These are phyloP conservation scores for Panellus pusillus DNA, from an alignment of 768 basidiomycete genomes.

Conservation along the genomic window DNA sequence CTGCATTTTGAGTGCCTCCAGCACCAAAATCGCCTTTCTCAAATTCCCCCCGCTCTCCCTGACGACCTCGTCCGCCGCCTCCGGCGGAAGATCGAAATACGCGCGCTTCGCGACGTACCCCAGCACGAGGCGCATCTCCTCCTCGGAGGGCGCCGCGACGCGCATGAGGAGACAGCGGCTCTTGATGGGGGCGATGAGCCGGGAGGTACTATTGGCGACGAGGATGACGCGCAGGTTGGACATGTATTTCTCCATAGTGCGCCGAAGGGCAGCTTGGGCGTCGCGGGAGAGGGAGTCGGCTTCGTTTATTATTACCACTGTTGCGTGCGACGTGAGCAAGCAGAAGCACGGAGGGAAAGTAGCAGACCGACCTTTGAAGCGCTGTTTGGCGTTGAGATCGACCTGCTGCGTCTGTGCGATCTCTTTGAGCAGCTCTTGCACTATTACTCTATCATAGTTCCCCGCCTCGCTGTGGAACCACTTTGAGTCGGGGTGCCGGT, in stretches of 20 bases:
- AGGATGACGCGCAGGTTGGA: slow-evolving; percentile 95
- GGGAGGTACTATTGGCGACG: slow-evolving; percentile 93
- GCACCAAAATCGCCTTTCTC: slow-evolving; percentile 89
- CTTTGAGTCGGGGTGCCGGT: background rate
- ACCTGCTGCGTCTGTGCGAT: slow-evolving; percentile 99
- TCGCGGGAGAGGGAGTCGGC: slow-evolving; percentile 94
- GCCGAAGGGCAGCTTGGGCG: slow-evolving; percentile 93
- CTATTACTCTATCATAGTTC: slow-evolving; percentile 90
- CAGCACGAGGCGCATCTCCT: slow-evolving; percentile 85
- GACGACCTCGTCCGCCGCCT: slow-evolving; percentile 74
- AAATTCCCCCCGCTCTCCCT: slow-evolving; percentile 86
- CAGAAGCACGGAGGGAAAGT: background rate
- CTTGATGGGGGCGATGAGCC: slow-evolving; percentile 95
- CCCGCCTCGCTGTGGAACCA: slow-evolving; percentile 77
- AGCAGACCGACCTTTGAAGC: slow-evolving; percentile 82
- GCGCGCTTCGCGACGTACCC: slow-evolving; percentile 78
- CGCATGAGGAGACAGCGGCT: slow-evolving; percentile 93
- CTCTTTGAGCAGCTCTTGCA: slow-evolving; percentile 96
- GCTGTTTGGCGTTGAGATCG: slow-evolving; percentile 90
- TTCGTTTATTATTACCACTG: slow-evolving; percentile 98
- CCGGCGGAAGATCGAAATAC: slow-evolving; percentile 76
- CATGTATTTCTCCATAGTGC: slow-evolving; percentile 99
- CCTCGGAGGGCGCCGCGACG: slow-evolving; percentile 80
- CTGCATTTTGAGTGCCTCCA: slow-evolving; percentile 97
- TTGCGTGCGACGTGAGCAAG: background rate